These are phyloP conservation scores for Lentinula aciculospora DNA, from an alignment of 768 basidiomycete species.

Conservation along the genomic window DNA sequence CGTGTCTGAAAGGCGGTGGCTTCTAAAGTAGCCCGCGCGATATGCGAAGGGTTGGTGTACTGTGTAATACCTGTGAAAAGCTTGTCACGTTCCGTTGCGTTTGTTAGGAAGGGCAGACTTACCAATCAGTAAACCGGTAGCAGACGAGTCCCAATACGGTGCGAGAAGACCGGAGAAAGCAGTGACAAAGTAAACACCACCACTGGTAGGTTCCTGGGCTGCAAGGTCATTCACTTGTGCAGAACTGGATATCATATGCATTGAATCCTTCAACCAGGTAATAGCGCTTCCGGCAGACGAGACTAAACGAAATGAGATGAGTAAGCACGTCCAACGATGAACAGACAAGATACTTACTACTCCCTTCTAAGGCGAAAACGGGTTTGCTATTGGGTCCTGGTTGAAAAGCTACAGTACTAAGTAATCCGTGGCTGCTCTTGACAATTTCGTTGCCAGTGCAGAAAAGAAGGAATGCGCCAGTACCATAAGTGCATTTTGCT, in stretches of 20 bases:
- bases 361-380: conserved; percentile 91
- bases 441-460: conserved; percentile 89
- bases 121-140: conserved; percentile 86
- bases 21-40: conserved; percentile 91
- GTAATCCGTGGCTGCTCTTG: conserved; percentile 76
- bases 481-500: conserved; percentile 98
- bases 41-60: conserved; percentile 88
- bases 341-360: conserved; percentile 52
- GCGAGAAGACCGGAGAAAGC: conserved; percentile 95
- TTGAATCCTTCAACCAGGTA: conserved; percentile 94
- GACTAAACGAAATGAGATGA: conserved; percentile 36
- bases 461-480: conserved; percentile 94
- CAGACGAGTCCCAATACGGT: conserved; percentile 97
- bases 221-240: conserved; percentile 84
- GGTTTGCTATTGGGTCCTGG: conserved; percentile 73
- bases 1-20: conserved; percentile 95
- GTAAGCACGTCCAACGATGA: background rate
- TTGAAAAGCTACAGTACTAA: conserved; percentile 93
- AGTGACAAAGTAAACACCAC: conserved; percentile 94
- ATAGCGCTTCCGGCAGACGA: conserved; percentile 94
- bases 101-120: conserved; percentile 3
- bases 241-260: conserved; percentile 76
- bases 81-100: background rate
- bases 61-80: conserved; percentile 57
- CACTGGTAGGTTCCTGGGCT: conserved; percentile 67